Evolutionary conservation across 2,329 filamentous ascomycete genomes (phyloP).

Genomic region (Penicillium sp.): DNA sequence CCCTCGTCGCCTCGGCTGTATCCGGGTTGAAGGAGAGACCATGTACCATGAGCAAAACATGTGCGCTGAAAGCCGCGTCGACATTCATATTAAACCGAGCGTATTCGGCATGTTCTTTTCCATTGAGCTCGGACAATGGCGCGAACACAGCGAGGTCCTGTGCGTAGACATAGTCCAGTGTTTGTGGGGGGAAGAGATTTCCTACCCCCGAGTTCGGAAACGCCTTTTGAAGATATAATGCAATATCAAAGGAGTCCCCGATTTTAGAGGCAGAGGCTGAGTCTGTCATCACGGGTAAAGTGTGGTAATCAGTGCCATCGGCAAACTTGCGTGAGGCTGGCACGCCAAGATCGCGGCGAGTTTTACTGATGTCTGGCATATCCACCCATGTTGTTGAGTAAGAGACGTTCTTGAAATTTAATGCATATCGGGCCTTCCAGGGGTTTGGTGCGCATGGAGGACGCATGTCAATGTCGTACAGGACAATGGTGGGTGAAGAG

Average conservation of each 20-base stretch:
- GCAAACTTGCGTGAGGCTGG: conserved; percentile 58
- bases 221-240: conserved; percentile 59
- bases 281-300: conserved; percentile 63
- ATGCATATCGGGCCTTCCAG: conserved; percentile 55
- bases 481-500: conserved; percentile 31
- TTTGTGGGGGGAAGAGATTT: conserved; percentile 54
- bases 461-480: conserved; percentile 55
- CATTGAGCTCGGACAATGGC: conserved; percentile 44
- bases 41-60: conserved; percentile 47
- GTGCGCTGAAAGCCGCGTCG: conserved; percentile 58
- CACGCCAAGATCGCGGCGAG: conserved; percentile 53
- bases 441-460: conserved; percentile 54
- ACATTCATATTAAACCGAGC: conserved; percentile 59
- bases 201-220: conserved; percentile 53
- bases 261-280: conserved; percentile 45
- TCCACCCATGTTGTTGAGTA: conserved; percentile 59
- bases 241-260: conserved; percentile 70
- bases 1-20: conserved; percentile 49
- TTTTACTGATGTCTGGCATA: conserved; percentile 56
- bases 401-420: conserved; percentile 55
- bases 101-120: conserved; percentile 40
- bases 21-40: conserved; percentile 58
- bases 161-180: conserved; percentile 47
- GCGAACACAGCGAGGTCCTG: conserved; percentile 34
- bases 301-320: conserved; percentile 63